Evolutionary conservation across 768 basidiomycete genomes (phyloP), one percentile per base, ranked within the genome.

Genomic region (Amanita brunnescens): DNA sequence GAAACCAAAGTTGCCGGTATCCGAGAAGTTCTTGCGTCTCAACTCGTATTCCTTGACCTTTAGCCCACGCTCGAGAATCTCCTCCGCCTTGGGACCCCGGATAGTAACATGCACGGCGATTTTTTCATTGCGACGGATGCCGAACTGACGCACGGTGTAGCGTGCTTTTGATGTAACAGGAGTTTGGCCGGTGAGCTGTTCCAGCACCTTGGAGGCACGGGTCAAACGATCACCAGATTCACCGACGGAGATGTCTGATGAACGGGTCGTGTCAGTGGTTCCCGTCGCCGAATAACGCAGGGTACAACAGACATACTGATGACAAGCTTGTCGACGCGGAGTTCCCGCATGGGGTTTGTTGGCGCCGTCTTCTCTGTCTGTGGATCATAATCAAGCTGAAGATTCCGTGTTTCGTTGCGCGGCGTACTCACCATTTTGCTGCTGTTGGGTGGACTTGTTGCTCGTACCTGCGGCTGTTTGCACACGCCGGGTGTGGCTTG

Each of bases 11-110:
- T 98, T 97, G 54, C 95, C 95, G 54, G 92, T 96, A 71, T 91
- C 91, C 59, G 91, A 95, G 75, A 96, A 98, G 84, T 98, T 98
- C 70, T 80, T 83, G 72, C 91, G 89, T 66, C 84, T 82, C 70
- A 99, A 75, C 76, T 99, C 96, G 79, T 99, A 98, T 75, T 99
- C 96, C 82, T 99, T 99, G 65, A 98, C 96, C 73, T 98, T 99
- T 70, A 99, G 79, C 41, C 93, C 95, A 61, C 95, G 91, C 77
- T 99, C 95, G 61, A 99, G 78, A 67, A 98, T 97, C 71, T 99
- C 95, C 81, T 98, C 95, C 33, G 95, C 95, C 75, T 99, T 99
- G 60, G 95, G 95, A 24, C 95, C 95, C 61, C 95, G 91, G 75
- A 99, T 96, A 67, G 95, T 99, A 63, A 94, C 92, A 72, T 94